Conservation (phyloP, 2,329 filamentous ascomycete species). For the Ascochyta lentis region DNA sequence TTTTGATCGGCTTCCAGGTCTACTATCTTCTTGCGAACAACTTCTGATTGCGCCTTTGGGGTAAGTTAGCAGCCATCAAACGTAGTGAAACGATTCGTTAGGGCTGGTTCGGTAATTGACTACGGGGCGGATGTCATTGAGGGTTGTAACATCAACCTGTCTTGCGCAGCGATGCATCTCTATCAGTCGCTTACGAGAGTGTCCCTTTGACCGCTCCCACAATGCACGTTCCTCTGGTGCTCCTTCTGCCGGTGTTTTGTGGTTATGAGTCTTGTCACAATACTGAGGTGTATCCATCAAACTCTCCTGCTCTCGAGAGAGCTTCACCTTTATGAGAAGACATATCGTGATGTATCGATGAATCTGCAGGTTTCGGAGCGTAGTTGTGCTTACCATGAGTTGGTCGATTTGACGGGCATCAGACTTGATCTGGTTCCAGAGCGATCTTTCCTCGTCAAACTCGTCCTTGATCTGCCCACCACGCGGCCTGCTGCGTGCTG, state of each 20-base stretch:
- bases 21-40: constrained; percentile 39
- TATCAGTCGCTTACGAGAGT: background rate
- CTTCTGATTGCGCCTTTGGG: constrained; percentile 40
- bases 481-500: constrained; percentile 54
- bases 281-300: background rate
- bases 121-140: too few species aligned
- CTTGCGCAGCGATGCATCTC: background rate
- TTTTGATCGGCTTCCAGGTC: constrained; percentile 40
- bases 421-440: constrained; percentile 57
- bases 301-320: background rate
- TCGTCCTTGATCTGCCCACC: constrained; percentile 56
- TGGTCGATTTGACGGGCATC: constrained; percentile 55
- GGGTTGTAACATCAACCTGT: background rate
- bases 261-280: background rate
- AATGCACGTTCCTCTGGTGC: background rate
- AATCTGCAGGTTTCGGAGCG: background rate
- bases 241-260: background rate
- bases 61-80: background rate
- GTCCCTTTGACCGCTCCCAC: background rate
- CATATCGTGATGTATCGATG: constrained; percentile 11
- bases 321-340: background rate
- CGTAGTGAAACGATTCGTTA: too few species aligned
- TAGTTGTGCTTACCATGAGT: constrained; percentile 52
- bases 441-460: constrained; percentile 57
- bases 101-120: background rate